Percentiles rank a stretch among this genome's conserved stretches.
These are phyloP conservation scores for Nakaseomyces kungkrabaensis DNA, from an alignment of 1,139 yeast genomes.

Conservation along the genomic window DNA sequence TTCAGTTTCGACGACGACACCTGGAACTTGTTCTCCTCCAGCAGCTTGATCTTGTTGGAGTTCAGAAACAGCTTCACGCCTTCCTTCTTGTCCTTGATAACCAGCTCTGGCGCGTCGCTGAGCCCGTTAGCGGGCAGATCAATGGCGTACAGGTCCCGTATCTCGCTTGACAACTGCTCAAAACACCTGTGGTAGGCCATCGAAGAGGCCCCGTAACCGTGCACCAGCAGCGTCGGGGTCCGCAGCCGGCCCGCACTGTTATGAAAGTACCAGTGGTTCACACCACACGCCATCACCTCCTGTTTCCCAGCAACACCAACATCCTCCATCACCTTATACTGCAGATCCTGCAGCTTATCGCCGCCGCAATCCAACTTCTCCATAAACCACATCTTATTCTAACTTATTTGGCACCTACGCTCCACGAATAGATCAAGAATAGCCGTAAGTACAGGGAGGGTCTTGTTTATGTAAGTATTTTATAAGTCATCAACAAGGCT, in stretches of 20 bases:
- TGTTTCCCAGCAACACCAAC: slow-evolving; percentile 11
- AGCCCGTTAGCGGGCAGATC: slow-evolving; percentile 80
- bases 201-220: slow-evolving; percentile 87
- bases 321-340: slow-evolving; percentile 12
- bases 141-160: slow-evolving; percentile 54
- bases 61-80: slow-evolving; percentile 11
- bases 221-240: slow-evolving; percentile 52
- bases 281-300: slow-evolving; percentile 7
- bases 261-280: slow-evolving; percentile 24
- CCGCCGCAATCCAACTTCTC: background rate
- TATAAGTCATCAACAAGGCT: too few species aligned
- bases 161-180: slow-evolving; percentile 38
- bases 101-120: slow-evolving; percentile 18
- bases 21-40: slow-evolving; percentile 3
- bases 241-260: slow-evolving; percentile 13
- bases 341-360: slow-evolving; percentile 11
- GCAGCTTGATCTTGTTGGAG: slow-evolving; percentile 3
- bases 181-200: slow-evolving; percentile 80
- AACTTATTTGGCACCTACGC: too few species aligned
- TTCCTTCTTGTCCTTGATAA: slow-evolving; percentile 7
- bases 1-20: slow-evolving; percentile 8
- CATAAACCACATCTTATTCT: background rate
- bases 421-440: too few species aligned
- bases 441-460: too few species aligned
- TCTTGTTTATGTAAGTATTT: too few species aligned